phyloP scores from a whole-genome alignment of 306 rosid genomes.

The Dryas octopetala region DNA sequence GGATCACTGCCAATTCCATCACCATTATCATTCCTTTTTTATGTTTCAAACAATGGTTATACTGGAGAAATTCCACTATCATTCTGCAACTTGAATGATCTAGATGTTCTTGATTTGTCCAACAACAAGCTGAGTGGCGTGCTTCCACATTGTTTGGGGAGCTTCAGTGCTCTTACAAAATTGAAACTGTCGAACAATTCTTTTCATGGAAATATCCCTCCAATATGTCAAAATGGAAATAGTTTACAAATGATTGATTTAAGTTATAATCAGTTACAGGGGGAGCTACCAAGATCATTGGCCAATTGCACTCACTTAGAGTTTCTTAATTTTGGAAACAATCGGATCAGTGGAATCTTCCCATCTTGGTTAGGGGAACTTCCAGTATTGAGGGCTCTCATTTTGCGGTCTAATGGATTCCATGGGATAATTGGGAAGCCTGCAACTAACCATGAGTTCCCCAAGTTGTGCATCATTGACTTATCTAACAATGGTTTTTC shows the following conservation, averaged over 20 bases:
- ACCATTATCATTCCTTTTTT: no score
- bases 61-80: not conserved
- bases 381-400: constrained; percentile 15
- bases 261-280: constrained; percentile 24
- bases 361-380: constrained; percentile 46
- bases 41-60: not conserved
- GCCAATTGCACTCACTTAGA: constrained; percentile 16
- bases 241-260: constrained; percentile 18
- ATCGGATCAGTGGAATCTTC: constrained; percentile 30
- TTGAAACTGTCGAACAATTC: not conserved
- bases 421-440: constrained; percentile 21
- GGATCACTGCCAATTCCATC: constrained; percentile 25
- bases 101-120: not conserved
- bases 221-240: not conserved
- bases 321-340: constrained; percentile 12
- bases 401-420: constrained; percentile 22
- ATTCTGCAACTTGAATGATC: constrained; percentile 17
- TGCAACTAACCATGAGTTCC: not conserved
- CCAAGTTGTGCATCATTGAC: constrained; percentile 18
- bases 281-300: constrained; percentile 23
- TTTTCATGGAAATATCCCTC: constrained; percentile 8
- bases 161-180: not conserved
- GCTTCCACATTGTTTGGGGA: constrained; percentile 23
- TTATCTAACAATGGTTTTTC: constrained; percentile 21
- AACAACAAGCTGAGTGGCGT: constrained; percentile 12